Base-by-base conservation (phyloP, 495 filamentous ascomycete genomes). In the Lophiostoma macrostomum region DNA sequence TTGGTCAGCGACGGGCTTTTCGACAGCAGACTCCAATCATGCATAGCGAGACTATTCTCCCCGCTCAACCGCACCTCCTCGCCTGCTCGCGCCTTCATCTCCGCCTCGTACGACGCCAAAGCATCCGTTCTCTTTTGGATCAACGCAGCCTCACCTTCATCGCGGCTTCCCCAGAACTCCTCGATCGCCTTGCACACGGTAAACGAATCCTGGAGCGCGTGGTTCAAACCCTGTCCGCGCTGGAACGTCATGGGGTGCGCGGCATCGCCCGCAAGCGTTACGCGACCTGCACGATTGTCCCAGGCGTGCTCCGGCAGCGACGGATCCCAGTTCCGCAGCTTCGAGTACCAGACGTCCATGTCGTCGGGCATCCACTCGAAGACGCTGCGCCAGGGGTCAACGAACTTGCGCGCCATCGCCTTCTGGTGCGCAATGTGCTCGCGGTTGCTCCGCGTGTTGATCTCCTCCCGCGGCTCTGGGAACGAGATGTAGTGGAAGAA, bases 281-380 rank as follows among this genome's bases (percentile, higher is more conserved):
- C 41, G 12, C 18, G 29, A 5, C 56, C 56, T 3, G 35, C 36
- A 14, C 49, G 19, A 24, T 53, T 59, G 22, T 47, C 40, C 56
- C 56, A 59, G 20, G 20, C 20, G 13, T 36, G 13, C 6, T 48
- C 44, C n/a, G 38, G 28, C 14, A n/a, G n/a, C n/a, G n/a, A n/a
- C n/a, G n/a, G n/a, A n/a, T 42, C 41, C 64, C 64, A 66, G 30
- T 54, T 60, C 13, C 38, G 53, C 25, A 46, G 50, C 16, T 32
- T 16, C 6, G 20, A 16, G 3, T 20, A 22, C n/a, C 18, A 22
- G 3, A 39, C 24, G 18, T 39, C 24, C 18, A 22, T 39, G 18
- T 5, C 4, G 11, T 5, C 3, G n/a, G 8, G 18, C 6, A 39
- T 16, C 18, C 14, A 18, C 18, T 22, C 18, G 36, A 16, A 16